Evolutionary conservation across 148 eudicot genomes (phyloP), one percentile per base, ranked within the genome.

Genomic region (Vaccinium darrowii): DNA sequence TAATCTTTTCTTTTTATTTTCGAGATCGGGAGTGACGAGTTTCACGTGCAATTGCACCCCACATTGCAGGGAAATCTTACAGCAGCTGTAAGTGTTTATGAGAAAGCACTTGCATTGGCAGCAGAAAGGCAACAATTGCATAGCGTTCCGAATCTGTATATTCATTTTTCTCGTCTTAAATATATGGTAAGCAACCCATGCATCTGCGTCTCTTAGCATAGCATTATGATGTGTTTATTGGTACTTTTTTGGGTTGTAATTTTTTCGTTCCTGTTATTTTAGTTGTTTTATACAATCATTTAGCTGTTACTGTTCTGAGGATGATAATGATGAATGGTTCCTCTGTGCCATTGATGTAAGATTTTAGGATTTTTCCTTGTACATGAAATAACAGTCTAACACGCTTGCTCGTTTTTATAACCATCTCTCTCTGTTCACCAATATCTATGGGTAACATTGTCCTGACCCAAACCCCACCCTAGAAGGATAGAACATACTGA

Each of bases 21-120:
- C 30, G n/a, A 72, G 8, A 73, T 79, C 49, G 79, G 16, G 36
- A 82, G 16, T 81, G 23, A 76, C 4, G 58, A 56, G 18, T 62
- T 65, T n/a, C 43, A 51, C 23, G 57, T 67, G 33, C 83, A 80
- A 76, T 47, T 83, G 23, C 82, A 47, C 43, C 15, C 8, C 23
- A 76, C 78, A 78, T 85, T 88, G 74, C 91, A 96, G 99, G 99
- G 99, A 84, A 92, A 96, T 82, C 83, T 87, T 87, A 86, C 69
- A 21, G 90, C 90, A 58, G 98, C 97, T 89, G 88, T 84, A 80
- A 81, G 84, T 82, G 86, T 91, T 43, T 96, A 92, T 90, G 92
- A 90, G 85, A 91, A 90, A 84, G 94, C 97, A 84, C 84, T 96
- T 82, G 88, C 90, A 80, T 62, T 87, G 72, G 98, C 97, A 67